Evolutionary conservation across 768 basidiomycete genomes (phyloP).

Genomic region (Pleurotus salmoneostramineus): DNA sequence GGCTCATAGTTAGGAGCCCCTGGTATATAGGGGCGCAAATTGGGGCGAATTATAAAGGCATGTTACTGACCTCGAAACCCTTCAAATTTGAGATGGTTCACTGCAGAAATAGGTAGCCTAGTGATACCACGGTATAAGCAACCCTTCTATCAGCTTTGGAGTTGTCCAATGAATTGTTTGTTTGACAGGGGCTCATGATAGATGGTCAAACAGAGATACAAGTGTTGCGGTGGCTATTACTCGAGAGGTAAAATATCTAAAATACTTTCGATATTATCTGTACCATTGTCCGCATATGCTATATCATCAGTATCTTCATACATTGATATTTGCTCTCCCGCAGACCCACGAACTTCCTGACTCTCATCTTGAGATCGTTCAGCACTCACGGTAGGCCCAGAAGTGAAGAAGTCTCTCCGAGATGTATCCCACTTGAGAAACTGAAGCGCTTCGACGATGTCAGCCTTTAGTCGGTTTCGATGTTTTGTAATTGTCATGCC

Average conservation of each 20-base stretch:
- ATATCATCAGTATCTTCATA: background rate
- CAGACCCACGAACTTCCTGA: slow-evolving; percentile 8
- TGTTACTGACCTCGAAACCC: background rate
- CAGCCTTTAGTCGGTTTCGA: slow-evolving; percentile 26
- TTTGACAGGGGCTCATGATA: too few relatives aligned
- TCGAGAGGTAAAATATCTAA: too few relatives aligned
- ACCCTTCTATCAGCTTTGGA: too few relatives aligned
- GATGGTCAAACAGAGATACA: too few relatives aligned
- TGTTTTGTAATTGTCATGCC: slow-evolving; percentile 34
- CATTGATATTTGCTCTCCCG: background rate
- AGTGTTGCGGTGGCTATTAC: too few relatives aligned
- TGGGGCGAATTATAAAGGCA: background rate
- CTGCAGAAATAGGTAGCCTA: too few relatives aligned
- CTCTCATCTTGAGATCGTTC: background rate
- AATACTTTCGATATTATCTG: too few relatives aligned
- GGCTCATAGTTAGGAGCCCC: slow-evolving; percentile 1
- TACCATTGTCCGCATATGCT: too few relatives aligned
- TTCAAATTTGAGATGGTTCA: background rate
- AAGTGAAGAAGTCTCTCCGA: slow-evolving; percentile 1
- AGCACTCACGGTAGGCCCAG: slow-evolving; percentile 7
- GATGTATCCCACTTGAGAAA: slow-evolving; percentile 13
- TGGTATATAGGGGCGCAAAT: background rate
- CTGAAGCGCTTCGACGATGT: slow-evolving; percentile 31
- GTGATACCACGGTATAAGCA: too few relatives aligned
- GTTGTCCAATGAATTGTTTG: too few relatives aligned